Evolutionary conservation across 2,329 filamentous ascomycete genomes (phyloP).

Genomic region (Curvularia lunata): DNA sequence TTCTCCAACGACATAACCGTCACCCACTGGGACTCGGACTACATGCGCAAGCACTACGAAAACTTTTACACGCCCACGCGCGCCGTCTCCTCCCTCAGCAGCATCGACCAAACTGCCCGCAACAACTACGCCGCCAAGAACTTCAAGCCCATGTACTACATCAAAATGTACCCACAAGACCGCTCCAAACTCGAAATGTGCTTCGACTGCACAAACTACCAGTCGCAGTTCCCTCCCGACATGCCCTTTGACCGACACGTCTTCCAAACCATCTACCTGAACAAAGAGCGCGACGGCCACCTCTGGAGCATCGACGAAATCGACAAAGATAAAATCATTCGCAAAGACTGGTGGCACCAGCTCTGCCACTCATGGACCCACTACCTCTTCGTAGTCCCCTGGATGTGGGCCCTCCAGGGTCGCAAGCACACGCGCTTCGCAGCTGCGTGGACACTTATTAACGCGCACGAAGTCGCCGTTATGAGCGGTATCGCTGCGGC

Average conservation of each 20-base stretch:
- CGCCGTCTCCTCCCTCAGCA: conserved; percentile 52
- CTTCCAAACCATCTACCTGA: conserved; percentile 73
- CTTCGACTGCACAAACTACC: conserved; percentile 78
- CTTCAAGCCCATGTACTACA: conserved; percentile 71
- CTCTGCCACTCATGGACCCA: conserved; percentile 69
- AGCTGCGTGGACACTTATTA: conserved; percentile 72
- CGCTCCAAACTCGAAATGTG: conserved; percentile 65
- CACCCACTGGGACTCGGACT: conserved; percentile 69
- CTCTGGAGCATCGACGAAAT: conserved; percentile 68
- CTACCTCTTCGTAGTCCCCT: conserved; percentile 70
- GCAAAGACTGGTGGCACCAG: conserved; percentile 72
- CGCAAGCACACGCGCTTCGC: conserved; percentile 68
- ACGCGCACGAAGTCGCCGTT: conserved; percentile 73
- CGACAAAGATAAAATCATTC: conserved; percentile 64
- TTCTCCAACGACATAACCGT: conserved; percentile 75
- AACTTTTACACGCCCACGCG: conserved; percentile 61
- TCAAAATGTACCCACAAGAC: conserved; percentile 64
- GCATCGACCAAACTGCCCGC: conserved; percentile 51
- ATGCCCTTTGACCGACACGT: conserved; percentile 66
- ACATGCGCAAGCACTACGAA: conserved; percentile 73
- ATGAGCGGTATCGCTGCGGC: conserved; percentile 75
- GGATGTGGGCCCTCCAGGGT: conserved; percentile 75
- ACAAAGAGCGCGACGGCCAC: conserved; percentile 61
- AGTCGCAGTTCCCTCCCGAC: conserved; percentile 68
- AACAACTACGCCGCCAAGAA: conserved; percentile 56